These are phyloP conservation scores for Amyloporia xantha DNA, from an alignment of 768 basidiomycete genomes.

Conservation along the genomic window DNA sequence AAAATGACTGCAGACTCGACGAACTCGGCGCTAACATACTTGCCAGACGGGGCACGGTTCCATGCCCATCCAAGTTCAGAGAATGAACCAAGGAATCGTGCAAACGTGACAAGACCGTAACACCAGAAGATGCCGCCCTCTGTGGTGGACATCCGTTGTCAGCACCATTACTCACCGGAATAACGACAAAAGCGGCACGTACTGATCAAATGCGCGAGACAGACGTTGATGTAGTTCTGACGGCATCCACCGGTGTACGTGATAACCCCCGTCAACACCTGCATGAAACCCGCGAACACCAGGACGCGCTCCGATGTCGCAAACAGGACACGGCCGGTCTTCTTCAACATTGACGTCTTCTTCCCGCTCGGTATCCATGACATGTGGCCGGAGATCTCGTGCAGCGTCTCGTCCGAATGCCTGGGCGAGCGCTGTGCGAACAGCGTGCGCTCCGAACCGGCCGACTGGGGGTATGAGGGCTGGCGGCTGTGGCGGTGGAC, in stretches of 20 bases:
- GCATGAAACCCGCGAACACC: slow-evolving; percentile 64
- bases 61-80: slow-evolving; percentile 91
- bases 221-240: slow-evolving; percentile 69
- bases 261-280: slow-evolving; percentile 63
- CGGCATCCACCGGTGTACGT: slow-evolving; percentile 87
- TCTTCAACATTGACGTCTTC: slow-evolving; percentile 24
- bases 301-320: slow-evolving; percentile 54
- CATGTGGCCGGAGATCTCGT: slow-evolving; percentile 25
- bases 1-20: slow-evolving; percentile 80
- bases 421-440: slow-evolving; percentile 41
- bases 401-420: slow-evolving; percentile 55
- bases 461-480: slow-evolving; percentile 37
- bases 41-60: slow-evolving; percentile 60
- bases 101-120: slow-evolving; percentile 84
- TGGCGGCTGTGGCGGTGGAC: slow-evolving; percentile 29
- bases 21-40: slow-evolving; percentile 61
- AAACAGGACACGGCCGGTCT: slow-evolving; percentile 43
- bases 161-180: not conserved
- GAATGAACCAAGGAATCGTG: slow-evolving; percentile 90
- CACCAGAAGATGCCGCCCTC: slow-evolving; percentile 92
- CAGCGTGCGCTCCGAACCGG: slow-evolving; percentile 46
- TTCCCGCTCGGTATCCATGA: slow-evolving; percentile 11
- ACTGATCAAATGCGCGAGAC: slow-evolving; percentile 91
- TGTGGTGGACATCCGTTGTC: slow-evolving; percentile 28
- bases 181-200: slow-evolving; percentile 21